Evolutionary conservation across 176 grass and related monocot genomes (phyloP).

Genomic region (Melocanna baccifera): DNA sequence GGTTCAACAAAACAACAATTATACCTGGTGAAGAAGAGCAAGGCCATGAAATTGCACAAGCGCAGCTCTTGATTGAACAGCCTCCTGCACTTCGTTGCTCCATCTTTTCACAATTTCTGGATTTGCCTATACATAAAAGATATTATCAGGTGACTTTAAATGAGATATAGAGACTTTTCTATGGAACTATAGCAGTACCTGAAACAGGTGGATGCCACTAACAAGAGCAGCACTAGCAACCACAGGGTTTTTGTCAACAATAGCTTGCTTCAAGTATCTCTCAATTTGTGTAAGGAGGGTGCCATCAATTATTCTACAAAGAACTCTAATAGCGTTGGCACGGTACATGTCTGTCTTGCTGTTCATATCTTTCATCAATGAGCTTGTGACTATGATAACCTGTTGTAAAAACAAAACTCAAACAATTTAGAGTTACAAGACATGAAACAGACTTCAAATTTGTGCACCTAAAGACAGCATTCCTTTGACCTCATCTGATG

Average conservation of each 20-base stretch:
- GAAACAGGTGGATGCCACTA: slow-evolving; percentile 85
- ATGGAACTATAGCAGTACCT: slow-evolving; percentile 56
- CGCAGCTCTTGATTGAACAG: slow-evolving; percentile 92
- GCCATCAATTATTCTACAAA: slow-evolving; percentile 91
- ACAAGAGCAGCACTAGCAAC: slow-evolving; percentile 96
- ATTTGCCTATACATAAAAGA: slow-evolving; percentile 53
- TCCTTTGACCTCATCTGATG: slow-evolving; percentile 74
- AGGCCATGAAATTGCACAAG: slow-evolving; percentile 98
- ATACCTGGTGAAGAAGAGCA: slow-evolving; percentile 92
- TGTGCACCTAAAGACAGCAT: slow-evolving; percentile 10
- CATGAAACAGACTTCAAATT: neutral
- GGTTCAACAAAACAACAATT: neutral
- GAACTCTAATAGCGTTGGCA: slow-evolving; percentile 95
- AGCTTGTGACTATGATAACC: slow-evolving; percentile 99
- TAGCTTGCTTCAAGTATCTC: slow-evolving; percentile 96
- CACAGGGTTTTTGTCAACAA: slow-evolving; percentile 96
- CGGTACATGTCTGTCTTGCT: slow-evolving; percentile 98
- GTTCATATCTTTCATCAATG: slow-evolving; percentile 99
- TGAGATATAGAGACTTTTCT: neutral
- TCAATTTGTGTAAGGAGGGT: slow-evolving; percentile 92
- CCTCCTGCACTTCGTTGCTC: slow-evolving; percentile 98
- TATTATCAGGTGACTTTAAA: neutral
- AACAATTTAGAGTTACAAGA: slow-evolving; percentile 24
- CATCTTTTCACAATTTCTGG: slow-evolving; percentile 97
- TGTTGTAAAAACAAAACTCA: slow-evolving; percentile 26